Evolutionary conservation across 2,329 filamentous ascomycete genomes (phyloP), one percentile per base, ranked within the genome.

Genomic region (Neocucurbitaria cava): DNA sequence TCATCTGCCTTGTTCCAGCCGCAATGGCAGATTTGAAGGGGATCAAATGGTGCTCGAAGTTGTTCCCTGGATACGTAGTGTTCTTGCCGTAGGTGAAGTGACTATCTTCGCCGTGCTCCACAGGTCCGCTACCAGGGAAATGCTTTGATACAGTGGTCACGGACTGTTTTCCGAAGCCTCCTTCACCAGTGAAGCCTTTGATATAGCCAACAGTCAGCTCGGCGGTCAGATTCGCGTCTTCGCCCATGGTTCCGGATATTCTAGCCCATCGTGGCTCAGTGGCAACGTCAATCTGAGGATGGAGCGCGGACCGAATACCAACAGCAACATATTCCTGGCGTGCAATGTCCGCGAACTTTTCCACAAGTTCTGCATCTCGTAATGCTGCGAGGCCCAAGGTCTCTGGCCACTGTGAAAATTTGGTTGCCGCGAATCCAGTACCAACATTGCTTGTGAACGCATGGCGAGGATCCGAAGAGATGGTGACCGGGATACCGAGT

Each of bases 51-150:
- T 83, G 75, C 1, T 83, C 80, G 9, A 82, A 72, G 54, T 83
- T 83, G 35, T 78, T 64, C 1, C 81, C 82, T 0, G 82, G 82
- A 44, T 83, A 85, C 0, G 78, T 78, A 1, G 69, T 58, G 49
- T 84, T 81, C 63, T 82, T 82, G 28, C 82, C 82, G 51, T 83
- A 83, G 0, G 68, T 66, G 55, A 84, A 84, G 49, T 84, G 82
- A 15, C 80, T 78, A 59, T 84, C 82, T 42, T 83, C 80, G 18
- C 82, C 82, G 42, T 81, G 69, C 52, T 81, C 69, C 61, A 80
- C 75, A 0, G 82, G 77, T 0, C 82, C 82, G 7, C 77, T 80
- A 4, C 82, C 82, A 0, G 82, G 82, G 59, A 85, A 84, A 56
- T 85, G 82, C 66, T 84, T 84, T 0, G 81, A 82, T 1, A 83